Percentiles rank a stretch among this genome's conserved stretches.
phyloP scores from a whole-genome alignment of 1,139 yeast genomes.

The Geotrichum siamense region DNA sequence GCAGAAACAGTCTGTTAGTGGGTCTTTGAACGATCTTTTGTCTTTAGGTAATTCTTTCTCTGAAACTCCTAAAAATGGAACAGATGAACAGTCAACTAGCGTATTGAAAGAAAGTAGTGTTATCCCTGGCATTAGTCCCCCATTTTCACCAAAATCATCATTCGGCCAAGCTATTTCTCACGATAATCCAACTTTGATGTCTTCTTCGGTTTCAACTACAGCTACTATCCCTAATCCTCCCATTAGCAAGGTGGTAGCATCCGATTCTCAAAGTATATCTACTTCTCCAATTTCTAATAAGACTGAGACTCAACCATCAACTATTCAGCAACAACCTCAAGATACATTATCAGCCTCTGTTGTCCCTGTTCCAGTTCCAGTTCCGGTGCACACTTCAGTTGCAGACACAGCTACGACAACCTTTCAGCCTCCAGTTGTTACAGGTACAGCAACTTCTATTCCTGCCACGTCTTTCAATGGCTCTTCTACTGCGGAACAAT shows the following conservation, averaged over 20 bases:
- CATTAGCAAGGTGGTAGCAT: not conserved
- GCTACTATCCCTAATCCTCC: not conserved
- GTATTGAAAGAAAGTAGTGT: conserved; percentile 9
- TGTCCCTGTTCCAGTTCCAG: conserved; percentile 17
- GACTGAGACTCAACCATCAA: not conserved
- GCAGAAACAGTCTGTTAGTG: conserved; percentile 23
- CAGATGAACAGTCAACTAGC: conserved; percentile 22
- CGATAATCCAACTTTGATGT: conserved; percentile 20
- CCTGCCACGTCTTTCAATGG: not conserved
- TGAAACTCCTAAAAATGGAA: conserved; percentile 22
- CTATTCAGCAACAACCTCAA: not conserved
- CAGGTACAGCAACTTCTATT: conserved; percentile 26
- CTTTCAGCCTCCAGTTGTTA: not conserved
- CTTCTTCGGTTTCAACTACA: not conserved
- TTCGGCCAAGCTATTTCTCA: conserved; percentile 57
- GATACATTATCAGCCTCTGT: not conserved
- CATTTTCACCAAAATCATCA: conserved; percentile 53
- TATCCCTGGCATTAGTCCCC: conserved; percentile 34
- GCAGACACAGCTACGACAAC: not conserved
- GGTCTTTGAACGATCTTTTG: conserved; percentile 31
- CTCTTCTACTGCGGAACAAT: conserved; percentile 1
- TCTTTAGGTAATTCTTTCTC: conserved; percentile 37
- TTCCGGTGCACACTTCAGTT: no score
- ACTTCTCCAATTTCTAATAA: conserved; percentile 1
- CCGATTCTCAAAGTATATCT: not conserved